These are phyloP conservation scores for Lactuca sativa DNA, from an alignment of 129 eudicot species.

Conservation along the genomic window DNA sequence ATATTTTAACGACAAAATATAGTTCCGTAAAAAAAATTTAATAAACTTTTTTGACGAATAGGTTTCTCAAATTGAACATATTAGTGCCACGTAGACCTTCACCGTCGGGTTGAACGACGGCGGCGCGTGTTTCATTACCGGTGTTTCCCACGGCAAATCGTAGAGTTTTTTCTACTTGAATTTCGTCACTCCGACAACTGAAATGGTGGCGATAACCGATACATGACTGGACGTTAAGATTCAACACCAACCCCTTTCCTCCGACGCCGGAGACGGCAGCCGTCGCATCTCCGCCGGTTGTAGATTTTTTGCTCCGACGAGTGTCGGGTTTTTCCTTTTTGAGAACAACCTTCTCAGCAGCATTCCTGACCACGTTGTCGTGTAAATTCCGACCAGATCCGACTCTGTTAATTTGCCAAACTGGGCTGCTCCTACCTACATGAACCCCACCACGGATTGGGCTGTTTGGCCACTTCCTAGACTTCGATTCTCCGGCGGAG, in stretches of 20 bases:
- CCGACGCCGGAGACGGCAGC: slow-evolving; percentile 19
- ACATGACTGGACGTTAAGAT: slow-evolving; percentile 65
- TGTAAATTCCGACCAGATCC: background rate
- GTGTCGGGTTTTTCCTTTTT: background rate
- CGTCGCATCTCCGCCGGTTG: slow-evolving; percentile 16
- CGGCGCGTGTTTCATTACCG: slow-evolving; percentile 7
- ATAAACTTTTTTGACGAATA: slow-evolving; percentile 62
- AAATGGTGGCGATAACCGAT: slow-evolving; percentile 60
- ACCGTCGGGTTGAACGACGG: slow-evolving; percentile 34
- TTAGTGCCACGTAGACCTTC: slow-evolving; percentile 47
- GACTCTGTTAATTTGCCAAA: background rate
- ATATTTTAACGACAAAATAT: background rate
- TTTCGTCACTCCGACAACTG: slow-evolving; percentile 56
- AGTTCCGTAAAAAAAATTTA: slow-evolving; percentile 9
- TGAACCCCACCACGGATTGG: background rate
- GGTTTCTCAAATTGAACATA: slow-evolving; percentile 46
- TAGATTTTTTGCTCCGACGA: slow-evolving; percentile 19
- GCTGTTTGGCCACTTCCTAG: background rate
- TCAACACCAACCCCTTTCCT: slow-evolving; percentile 36
- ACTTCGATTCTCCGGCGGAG: slow-evolving; percentile 63
- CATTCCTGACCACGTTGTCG: slow-evolving; percentile 5
- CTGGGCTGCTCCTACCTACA: background rate
- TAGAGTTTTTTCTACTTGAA: background rate
- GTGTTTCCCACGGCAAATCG: slow-evolving; percentile 14
- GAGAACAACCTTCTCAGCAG: slow-evolving; percentile 23